These are phyloP conservation scores for Cucurbita moschata DNA, from an alignment of 306 rosid species.

Conservation along the genomic window DNA sequence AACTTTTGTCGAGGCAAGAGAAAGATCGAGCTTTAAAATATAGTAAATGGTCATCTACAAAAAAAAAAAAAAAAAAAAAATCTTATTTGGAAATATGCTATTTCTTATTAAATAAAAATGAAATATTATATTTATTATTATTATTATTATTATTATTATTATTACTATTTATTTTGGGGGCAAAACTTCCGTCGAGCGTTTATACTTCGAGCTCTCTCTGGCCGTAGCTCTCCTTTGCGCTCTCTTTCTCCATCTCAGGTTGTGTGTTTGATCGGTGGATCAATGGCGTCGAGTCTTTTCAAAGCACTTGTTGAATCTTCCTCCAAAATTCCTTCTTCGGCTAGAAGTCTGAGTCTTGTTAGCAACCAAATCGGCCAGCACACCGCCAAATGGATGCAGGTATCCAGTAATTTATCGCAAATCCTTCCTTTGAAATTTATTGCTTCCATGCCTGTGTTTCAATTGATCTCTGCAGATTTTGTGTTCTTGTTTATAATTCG, in stretches of 20 bases:
- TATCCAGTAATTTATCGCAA: background rate
- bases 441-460: background rate
- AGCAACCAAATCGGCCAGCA: conserved; percentile 44
- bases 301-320: conserved; percentile 42
- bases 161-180: too few species aligned
- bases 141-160: too few species aligned
- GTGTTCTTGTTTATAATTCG: background rate
- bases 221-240: background rate
- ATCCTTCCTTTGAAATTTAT: background rate
- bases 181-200: background rate
- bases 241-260: background rate
- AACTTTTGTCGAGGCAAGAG: too few species aligned
- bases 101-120: too few species aligned
- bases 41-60: too few species aligned
- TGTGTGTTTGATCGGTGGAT: background rate
- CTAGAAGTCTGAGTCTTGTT: conserved; percentile 44
- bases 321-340: conserved; percentile 19
- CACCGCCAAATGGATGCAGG: conserved; percentile 93
- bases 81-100: too few species aligned
- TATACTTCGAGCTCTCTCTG: background rate
- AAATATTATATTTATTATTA: too few species aligned
- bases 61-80: too few species aligned
- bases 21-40: too few species aligned
- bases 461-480: background rate
- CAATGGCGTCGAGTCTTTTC: conserved; percentile 66